Conservation (phyloP, 2,329 filamentous ascomycete species). For the Colletotrichum musicola region DNA sequence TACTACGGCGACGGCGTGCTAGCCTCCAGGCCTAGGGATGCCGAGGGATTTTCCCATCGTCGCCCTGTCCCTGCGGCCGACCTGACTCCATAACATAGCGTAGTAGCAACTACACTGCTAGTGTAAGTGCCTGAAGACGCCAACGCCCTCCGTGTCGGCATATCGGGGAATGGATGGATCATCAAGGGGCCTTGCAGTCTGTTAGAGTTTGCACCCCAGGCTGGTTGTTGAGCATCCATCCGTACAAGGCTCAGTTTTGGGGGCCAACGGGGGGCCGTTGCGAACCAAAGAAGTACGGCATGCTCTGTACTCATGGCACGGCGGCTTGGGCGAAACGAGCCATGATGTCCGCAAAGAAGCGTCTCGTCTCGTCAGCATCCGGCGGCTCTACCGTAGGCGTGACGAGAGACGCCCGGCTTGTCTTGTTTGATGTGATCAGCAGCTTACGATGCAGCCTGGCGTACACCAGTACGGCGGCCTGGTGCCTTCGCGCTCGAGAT, state of each 20-base stretch:
- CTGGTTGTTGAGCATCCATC: not conserved
- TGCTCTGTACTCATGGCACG: not conserved
- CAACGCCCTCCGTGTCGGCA: constrained; percentile 9
- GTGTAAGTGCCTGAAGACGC: not conserved
- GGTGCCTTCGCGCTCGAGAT: not conserved
- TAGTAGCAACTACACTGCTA: not conserved
- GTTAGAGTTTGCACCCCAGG: constrained; percentile 31
- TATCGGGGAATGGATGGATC: constrained; percentile 28
- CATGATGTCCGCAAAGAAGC: constrained; percentile 14
- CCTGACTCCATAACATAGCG: not conserved
- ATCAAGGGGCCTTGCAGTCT: constrained; percentile 29
- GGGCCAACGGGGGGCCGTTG: constrained; percentile 17
- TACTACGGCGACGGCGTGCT: too few species aligned
- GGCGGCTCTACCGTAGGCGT: not conserved
- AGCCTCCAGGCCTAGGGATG: not conserved
- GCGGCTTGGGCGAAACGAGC: not conserved
- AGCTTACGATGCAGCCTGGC: not conserved
- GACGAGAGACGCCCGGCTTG: too few species aligned
- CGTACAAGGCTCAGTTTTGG: constrained; percentile 10
- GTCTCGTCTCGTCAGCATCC: constrained; percentile 31
- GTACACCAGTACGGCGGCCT: too few species aligned
- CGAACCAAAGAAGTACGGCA: not conserved
- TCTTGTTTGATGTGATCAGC: constrained; percentile 14
- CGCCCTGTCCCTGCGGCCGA: not conserved
- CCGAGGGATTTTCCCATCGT: not conserved